Conservation (phyloP, 2,329 filamentous ascomycete genomes). For the Aspergillus fijiensis region DNA sequence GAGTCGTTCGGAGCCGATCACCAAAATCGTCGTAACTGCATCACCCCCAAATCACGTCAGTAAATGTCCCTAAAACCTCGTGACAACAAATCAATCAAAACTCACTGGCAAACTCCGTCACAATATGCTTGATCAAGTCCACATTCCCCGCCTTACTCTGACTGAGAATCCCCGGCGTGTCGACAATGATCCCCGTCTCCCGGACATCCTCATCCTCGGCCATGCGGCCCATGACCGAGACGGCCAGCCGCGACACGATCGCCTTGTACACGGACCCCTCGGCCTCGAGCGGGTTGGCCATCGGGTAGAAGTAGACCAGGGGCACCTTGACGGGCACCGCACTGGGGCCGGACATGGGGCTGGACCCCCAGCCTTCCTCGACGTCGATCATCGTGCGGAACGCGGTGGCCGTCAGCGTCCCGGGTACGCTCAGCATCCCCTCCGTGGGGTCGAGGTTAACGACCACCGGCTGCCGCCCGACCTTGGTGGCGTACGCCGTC, state of each 20-base stretch:
- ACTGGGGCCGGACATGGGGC: conserved; percentile 86
- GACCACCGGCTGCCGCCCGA: conserved; percentile 72
- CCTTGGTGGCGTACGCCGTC: conserved; percentile 74
- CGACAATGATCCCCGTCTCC: conserved; percentile 77
- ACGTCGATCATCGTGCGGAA: conserved; percentile 86
- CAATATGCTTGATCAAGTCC: conserved; percentile 78
- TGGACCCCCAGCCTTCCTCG: conserved; percentile 84
- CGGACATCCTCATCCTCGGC: conserved; percentile 71
- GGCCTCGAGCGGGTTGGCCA: conserved; percentile 66
- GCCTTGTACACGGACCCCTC: conserved; percentile 71
- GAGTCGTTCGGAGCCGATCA: conserved; percentile 75
- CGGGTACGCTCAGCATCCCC: conserved; percentile 73
- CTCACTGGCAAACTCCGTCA: conserved; percentile 65
- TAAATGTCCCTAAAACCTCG: background rate
- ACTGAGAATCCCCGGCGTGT: conserved; percentile 71
- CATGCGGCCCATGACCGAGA: conserved; percentile 74
- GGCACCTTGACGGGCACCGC: conserved; percentile 88
- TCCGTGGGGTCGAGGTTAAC: conserved; percentile 84
- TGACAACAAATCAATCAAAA: conserved; percentile 5
- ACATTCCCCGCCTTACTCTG: conserved; percentile 63
- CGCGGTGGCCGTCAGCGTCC: conserved; percentile 80
- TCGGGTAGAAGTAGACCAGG: conserved; percentile 84
- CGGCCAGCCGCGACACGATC: conserved; percentile 72
- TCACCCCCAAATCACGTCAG: conserved; percentile 14
- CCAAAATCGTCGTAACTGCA: conserved; percentile 73